A percentile compares a stretch with the other conserved stretches of the same genome.
These are phyloP conservation scores for Haplographium delicatum DNA, from an alignment of 495 filamentous ascomycete species.

Conservation along the genomic window DNA sequence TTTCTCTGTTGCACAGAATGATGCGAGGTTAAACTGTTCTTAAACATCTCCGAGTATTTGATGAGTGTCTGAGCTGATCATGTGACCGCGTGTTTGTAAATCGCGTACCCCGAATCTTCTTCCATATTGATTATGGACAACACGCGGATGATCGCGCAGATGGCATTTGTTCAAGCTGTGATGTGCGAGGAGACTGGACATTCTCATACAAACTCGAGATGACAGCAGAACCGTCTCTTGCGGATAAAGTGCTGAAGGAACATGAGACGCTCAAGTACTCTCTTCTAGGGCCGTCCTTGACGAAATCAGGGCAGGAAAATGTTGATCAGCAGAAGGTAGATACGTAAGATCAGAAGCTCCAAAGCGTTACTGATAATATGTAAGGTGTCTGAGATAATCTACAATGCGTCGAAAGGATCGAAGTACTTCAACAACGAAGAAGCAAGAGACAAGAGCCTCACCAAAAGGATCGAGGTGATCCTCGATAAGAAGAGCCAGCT, in stretches of 20 bases:
- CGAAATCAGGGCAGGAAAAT: constrained; percentile 87
- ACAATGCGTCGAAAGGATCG: constrained; percentile 92
- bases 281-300: constrained; percentile 87
- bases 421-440: constrained; percentile 97
- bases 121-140: no score
- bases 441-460: constrained; percentile 72
- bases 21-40: no score
- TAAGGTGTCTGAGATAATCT: constrained; percentile 88
- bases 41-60: no score
- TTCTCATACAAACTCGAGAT: constrained; percentile 12
- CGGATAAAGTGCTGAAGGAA: constrained; percentile 12
- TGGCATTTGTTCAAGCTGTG: no score
- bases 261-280: constrained; percentile 50
- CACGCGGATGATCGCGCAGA: no score
- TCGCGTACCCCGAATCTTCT: no score
- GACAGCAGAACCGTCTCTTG: constrained; percentile 3
- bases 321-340: constrained; percentile 82
- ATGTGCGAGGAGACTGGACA: no score
- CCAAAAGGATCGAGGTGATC: constrained; percentile 80
- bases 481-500: constrained; percentile 69
- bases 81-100: no score
- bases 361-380: constrained; percentile 34
- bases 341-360: no score
- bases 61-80: no score
- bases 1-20: no score